Base-by-base conservation (phyloP, 495 filamentous ascomycete species). In the Hyaloscypha variabilis region DNA sequence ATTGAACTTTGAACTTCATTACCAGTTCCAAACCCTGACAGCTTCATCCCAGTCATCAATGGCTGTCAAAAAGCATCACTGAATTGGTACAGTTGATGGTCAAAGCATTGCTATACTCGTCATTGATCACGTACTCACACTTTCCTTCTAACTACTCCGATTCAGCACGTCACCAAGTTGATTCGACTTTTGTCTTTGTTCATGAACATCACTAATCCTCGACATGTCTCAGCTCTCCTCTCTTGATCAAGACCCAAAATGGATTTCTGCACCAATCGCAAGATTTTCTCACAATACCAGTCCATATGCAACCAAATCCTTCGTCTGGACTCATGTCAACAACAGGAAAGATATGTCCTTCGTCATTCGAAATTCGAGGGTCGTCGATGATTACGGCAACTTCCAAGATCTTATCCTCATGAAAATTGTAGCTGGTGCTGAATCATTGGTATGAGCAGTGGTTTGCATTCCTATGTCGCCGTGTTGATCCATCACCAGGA, bases 271-370 rank as follows among this genome's bases (percentile, higher is more conserved):
- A 63, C 71, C 75, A 10, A 54, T 77, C 29, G 39, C 54, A 25
- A 77, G 76, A 62, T 78, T 76, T 34, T 78, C 76, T 29, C 72
- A 71, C 58, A 66, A 64, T 26, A 73, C 68, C 14, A 58, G 67
- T 63, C 57, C 68, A 6, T 70, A 68, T 50, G 71, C 59, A 24
- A 60, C 66, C 25, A 58, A 39, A 30, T 67, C 67, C 24, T 62
- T 71, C 23, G 71, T 63, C 25, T 78, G 76, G 76, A 65, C 26
- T 25, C 76, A 78, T 65, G 67, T 72, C 42, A 56, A 70, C 24
- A 46, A 71, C 26, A 68, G 75, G 46, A 74, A 77, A 51, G 76
- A 81, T 63, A 67, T 82, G n/a, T 68, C 71, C 57, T 51, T 80
- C 17, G 69, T 76, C 25, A 66, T 82, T 52, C 63, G 55, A 71